These are phyloP conservation scores for Huntiella bhutanensis DNA, from an alignment of 2,329 filamentous ascomycete genomes.

Conservation along the genomic window DNA sequence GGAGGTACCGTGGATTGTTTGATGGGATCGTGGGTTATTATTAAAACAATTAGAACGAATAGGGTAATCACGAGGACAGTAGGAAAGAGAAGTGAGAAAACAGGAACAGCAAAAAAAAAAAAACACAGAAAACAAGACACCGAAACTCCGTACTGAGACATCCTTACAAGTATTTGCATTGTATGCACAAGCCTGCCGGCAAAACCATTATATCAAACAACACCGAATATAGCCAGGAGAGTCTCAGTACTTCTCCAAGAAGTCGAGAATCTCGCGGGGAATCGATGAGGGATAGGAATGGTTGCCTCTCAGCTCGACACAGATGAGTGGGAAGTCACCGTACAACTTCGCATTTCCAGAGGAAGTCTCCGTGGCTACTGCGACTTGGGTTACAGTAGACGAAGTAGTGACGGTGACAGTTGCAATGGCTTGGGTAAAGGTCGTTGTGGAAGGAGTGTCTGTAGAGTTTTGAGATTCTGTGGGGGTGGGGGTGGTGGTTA, in stretches of 20 bases:
- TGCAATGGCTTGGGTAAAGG: not conserved
- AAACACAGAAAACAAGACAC: not conserved
- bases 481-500: too few species aligned
- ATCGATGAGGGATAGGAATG: slow-evolving; percentile 1
- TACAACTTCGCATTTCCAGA: slow-evolving; percentile 2
- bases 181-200: not conserved
- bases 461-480: too few species aligned
- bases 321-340: slow-evolving; percentile 9
- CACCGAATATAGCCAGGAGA: not conserved
- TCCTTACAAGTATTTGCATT: not conserved
- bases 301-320: slow-evolving; percentile 5
- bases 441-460: not conserved
- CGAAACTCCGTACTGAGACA: not conserved
- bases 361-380: too few species aligned
- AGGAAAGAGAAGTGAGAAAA: not conserved
- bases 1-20: too few species aligned
- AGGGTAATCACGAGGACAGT: too few species aligned
- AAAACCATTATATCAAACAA: not conserved
- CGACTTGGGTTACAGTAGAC: too few species aligned
- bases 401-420: not conserved
- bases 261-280: slow-evolving; percentile 4
- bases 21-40: too few species aligned
- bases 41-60: too few species aligned
- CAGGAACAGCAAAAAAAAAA: slow-evolving; percentile 1
- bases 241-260: slow-evolving; percentile 3